These are phyloP conservation scores for Croton laevigatus DNA, from an alignment of 441 rosid species.

Conservation along the genomic window DNA sequence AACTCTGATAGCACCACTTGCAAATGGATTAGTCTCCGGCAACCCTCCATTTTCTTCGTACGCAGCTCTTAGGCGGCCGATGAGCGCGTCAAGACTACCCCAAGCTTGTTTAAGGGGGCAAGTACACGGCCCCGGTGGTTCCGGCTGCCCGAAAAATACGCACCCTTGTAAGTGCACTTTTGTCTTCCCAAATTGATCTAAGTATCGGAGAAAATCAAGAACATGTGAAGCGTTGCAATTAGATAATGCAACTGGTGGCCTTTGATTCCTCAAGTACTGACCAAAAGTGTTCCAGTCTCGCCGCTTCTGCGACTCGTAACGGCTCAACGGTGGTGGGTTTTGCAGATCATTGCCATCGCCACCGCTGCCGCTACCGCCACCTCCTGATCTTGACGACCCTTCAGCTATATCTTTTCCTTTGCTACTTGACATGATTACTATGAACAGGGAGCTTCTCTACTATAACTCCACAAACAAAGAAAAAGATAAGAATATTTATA, in stretches of 20 bases:
- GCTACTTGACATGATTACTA: slow-evolving; percentile 32
- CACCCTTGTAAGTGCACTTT: slow-evolving; percentile 77
- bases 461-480: neutral
- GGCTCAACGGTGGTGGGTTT: slow-evolving; percentile 49
- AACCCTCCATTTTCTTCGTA: slow-evolving; percentile 78
- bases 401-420: slow-evolving; percentile 52
- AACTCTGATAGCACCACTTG: slow-evolving; percentile 62
- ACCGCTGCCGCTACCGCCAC: neutral
- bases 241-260: slow-evolving; percentile 67
- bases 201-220: slow-evolving; percentile 68
- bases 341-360: slow-evolving; percentile 23
- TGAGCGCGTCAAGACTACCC: slow-evolving; percentile 90
- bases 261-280: slow-evolving; percentile 70
- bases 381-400: slow-evolving; percentile 38
- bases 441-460: neutral
- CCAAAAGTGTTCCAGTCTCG: slow-evolving; percentile 84
- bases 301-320: slow-evolving; percentile 78
- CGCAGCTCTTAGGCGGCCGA: slow-evolving; percentile 80
- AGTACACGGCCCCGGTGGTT: slow-evolving; percentile 69
- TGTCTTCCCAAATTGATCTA: slow-evolving; percentile 81
- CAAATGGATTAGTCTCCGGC: slow-evolving; percentile 79
- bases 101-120: slow-evolving; percentile 82
- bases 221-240: slow-evolving; percentile 63
- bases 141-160: slow-evolving; percentile 67
- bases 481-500: slow-evolving; percentile 5